A percentile compares a stretch with the other conserved stretches of the same genome.
Conservation (phyloP, 2,329 filamentous ascomycete genomes). For the Calonectria pauciramosa region DNA sequence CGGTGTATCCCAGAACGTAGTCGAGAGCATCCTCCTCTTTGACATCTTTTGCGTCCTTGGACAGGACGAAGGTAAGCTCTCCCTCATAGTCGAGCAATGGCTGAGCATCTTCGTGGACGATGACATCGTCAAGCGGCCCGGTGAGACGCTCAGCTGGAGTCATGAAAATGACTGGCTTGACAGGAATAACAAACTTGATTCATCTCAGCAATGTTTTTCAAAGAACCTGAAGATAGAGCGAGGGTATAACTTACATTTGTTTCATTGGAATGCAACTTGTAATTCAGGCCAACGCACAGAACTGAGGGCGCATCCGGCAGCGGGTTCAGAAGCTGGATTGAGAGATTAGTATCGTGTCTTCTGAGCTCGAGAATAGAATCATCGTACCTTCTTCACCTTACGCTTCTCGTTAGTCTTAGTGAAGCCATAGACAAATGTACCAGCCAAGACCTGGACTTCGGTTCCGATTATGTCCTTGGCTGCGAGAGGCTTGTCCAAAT, state of each 20-base stretch:
- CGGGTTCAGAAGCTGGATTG: not conserved
- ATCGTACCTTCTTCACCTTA: not conserved
- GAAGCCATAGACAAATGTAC: not conserved
- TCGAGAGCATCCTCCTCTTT: not conserved
- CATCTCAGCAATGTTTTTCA: not conserved
- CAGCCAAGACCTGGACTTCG: not conserved
- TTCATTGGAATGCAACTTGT: not conserved
- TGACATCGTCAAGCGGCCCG: not conserved
- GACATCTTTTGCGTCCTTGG: not conserved
- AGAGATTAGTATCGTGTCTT: not conserved
- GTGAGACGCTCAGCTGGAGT: not conserved
- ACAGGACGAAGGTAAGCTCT: not conserved
- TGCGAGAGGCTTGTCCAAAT: not conserved
- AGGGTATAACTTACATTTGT: not conserved
- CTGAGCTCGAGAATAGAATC: not conserved
- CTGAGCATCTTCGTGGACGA: not conserved
- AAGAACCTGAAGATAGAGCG: not conserved
- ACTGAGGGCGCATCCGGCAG: not conserved
- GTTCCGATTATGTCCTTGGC: not conserved
- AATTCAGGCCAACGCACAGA: not conserved
- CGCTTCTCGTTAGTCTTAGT: not conserved
- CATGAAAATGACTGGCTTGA: not conserved
- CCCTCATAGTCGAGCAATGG: not conserved
- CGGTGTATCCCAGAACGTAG: not conserved
- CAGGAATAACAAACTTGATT: not conserved